phyloP scores from a whole-genome alignment of 768 basidiomycete genomes.

The Chalciporus piperatus region DNA sequence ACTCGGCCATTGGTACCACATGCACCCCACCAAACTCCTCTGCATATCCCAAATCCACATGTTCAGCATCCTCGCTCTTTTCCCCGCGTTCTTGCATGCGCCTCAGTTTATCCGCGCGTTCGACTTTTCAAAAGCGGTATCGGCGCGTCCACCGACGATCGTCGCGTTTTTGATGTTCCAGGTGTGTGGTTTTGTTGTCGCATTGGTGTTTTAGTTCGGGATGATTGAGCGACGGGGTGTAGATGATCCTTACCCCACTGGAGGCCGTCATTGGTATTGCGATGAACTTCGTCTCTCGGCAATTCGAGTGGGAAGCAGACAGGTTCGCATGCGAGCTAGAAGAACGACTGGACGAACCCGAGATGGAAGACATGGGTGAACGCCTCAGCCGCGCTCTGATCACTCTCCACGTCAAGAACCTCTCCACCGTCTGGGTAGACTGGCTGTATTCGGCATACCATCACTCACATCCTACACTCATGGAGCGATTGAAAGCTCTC shows the following conservation, averaged over 20 bases:
- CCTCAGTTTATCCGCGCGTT: constrained; percentile 78
- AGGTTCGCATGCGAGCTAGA: constrained; percentile 77
- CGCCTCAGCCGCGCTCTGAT: constrained; percentile 80
- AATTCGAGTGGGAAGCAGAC: constrained; percentile 94
- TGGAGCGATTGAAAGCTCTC: constrained; percentile 81
- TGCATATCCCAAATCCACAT: constrained; percentile 84
- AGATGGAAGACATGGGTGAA: constrained; percentile 84
- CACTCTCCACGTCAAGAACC: constrained; percentile 86
- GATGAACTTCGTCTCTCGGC: constrained; percentile 80
- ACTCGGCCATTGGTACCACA: constrained; percentile 93
- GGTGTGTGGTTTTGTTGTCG: constrained; percentile 28
- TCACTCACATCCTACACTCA: constrained; percentile 93
- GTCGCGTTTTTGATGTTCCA: constrained; percentile 88
- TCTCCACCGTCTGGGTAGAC: constrained; percentile 92
- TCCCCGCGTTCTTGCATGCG: constrained; percentile 87
- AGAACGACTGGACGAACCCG: constrained; percentile 39
- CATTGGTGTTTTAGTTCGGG: neutral
- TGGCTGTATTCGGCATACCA: constrained; percentile 96
- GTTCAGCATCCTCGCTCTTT: constrained; percentile 79
- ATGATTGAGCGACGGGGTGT: neutral
- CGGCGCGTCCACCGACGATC: constrained; percentile 71
- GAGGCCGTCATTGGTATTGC: constrained; percentile 69
- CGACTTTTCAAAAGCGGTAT: constrained; percentile 67
- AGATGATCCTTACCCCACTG: constrained; percentile 81
- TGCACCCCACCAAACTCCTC: constrained; percentile 89